A percentile compares a stretch with the other conserved stretches of the same genome.
These are phyloP conservation scores for Penicillium manginii DNA, from an alignment of 495 filamentous ascomycete species.

Conservation along the genomic window DNA sequence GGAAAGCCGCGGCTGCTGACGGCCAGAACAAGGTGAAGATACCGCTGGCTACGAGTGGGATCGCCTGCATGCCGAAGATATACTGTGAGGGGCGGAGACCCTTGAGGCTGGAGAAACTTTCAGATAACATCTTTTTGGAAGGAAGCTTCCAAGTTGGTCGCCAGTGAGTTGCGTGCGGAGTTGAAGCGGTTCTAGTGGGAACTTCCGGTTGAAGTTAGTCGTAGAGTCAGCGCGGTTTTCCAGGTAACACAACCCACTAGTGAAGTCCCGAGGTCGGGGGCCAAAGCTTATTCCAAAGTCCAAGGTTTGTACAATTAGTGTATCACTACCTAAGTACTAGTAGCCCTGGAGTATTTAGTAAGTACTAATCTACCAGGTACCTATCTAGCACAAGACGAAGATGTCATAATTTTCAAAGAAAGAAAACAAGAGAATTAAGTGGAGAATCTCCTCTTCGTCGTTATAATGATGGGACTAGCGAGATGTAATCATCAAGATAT, in stretches of 20 bases:
- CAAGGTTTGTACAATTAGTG: too few relatives aligned
- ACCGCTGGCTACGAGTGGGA: slow-evolving; percentile 24
- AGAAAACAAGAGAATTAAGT: neutral
- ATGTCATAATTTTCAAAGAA: too few relatives aligned
- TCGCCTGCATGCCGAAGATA: slow-evolving; percentile 28
- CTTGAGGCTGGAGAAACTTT: neutral
- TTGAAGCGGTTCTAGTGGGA: too few relatives aligned
- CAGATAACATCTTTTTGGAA: neutral
- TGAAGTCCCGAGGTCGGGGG: too few relatives aligned
- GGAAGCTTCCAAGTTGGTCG: too few relatives aligned
- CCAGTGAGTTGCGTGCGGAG: too few relatives aligned
- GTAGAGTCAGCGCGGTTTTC: neutral
- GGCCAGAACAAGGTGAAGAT: slow-evolving; percentile 26
- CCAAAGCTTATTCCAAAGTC: too few relatives aligned
- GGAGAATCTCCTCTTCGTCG: neutral
- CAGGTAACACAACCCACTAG: neutral
- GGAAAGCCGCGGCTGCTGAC: slow-evolving; percentile 10
- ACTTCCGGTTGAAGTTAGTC: too few relatives aligned
- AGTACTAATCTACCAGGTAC: too few relatives aligned
- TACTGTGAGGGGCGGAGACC: slow-evolving; percentile 17
- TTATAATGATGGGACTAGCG: neutral
- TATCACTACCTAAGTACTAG: too few relatives aligned
- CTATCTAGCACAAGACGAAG: too few relatives aligned
- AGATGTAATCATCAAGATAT: neutral
- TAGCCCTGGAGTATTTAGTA: too few relatives aligned